phyloP scores from a whole-genome alignment of 768 basidiomycete species.

The Leccinum uliginosum region DNA sequence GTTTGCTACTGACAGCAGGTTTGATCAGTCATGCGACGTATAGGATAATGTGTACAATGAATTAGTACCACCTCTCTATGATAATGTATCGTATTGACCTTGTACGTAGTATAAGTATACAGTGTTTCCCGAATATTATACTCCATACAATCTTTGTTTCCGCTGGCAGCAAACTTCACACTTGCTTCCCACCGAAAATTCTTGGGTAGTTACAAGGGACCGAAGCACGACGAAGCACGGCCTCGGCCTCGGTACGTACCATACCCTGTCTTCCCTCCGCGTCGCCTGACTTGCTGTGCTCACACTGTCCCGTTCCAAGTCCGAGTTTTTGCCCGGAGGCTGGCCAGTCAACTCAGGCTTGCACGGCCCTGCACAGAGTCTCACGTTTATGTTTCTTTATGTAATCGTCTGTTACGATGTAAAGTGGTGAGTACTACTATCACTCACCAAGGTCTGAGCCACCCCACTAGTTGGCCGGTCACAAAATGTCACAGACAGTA shows the following conservation, averaged over 20 bases:
- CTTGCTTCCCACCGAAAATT: not conserved
- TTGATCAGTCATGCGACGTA: not conserved
- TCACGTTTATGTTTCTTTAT: no score
- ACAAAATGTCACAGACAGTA: no score
- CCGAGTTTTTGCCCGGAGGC: not conserved
- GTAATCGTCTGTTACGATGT: no score
- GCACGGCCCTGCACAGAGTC: no score
- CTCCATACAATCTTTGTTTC: not conserved
- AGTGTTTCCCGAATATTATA: not conserved
- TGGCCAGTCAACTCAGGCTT: not conserved
- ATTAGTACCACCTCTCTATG: not conserved
- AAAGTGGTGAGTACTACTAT: no score
- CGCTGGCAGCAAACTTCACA: not conserved
- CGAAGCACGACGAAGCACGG: not conserved
- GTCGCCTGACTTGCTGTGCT: not conserved
- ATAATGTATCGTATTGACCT: not conserved
- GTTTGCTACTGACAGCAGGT: not conserved
- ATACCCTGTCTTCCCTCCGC: not conserved
- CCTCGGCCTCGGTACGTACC: not conserved
- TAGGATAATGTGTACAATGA: not conserved
- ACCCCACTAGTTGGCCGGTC: no score
- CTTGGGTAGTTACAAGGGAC: not conserved
- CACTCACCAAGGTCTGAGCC: no score
- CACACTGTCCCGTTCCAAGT: not conserved
- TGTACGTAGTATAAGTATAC: not conserved